These are phyloP conservation scores for Verticillium isaacii DNA, from an alignment of 2,329 filamentous ascomycete species.

Conservation along the genomic window DNA sequence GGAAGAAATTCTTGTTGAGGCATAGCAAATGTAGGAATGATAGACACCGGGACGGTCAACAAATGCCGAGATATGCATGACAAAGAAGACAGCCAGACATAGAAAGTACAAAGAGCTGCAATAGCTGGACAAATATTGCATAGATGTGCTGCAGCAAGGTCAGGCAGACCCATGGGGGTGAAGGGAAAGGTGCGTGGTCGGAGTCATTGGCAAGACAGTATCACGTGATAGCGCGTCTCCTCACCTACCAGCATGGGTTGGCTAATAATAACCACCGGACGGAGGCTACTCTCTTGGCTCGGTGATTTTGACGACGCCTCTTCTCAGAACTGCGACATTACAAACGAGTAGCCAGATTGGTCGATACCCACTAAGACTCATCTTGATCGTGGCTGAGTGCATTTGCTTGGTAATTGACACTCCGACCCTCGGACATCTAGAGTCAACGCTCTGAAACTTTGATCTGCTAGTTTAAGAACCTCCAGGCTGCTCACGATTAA, in stretches of 20 bases:
- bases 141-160: not conserved
- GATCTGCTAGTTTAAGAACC: not conserved
- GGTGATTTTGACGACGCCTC: not conserved
- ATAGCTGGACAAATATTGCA: not conserved
- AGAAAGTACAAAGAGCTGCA: too few relatives aligned
- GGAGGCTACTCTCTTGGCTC: not conserved
- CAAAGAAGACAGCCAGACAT: too few relatives aligned
- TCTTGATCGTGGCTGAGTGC: not conserved
- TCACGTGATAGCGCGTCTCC: not conserved
- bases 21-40: too few relatives aligned
- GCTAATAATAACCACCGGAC: not conserved
- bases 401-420: not conserved
- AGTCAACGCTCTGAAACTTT: not conserved
- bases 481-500: not conserved
- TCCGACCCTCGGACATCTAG: not conserved
- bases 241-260: not conserved
- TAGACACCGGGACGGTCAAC: too few relatives aligned
- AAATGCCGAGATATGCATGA: too few relatives aligned
- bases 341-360: not conserved
- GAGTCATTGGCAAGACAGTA: not conserved
- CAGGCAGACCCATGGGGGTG: not conserved
- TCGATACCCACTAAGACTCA: not conserved
- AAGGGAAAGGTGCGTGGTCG: not conserved
- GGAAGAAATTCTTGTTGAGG: too few relatives aligned
- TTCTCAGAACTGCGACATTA: not conserved